Conservation (phyloP, 129 eudicot genomes). For the Artemisia annua region DNA sequence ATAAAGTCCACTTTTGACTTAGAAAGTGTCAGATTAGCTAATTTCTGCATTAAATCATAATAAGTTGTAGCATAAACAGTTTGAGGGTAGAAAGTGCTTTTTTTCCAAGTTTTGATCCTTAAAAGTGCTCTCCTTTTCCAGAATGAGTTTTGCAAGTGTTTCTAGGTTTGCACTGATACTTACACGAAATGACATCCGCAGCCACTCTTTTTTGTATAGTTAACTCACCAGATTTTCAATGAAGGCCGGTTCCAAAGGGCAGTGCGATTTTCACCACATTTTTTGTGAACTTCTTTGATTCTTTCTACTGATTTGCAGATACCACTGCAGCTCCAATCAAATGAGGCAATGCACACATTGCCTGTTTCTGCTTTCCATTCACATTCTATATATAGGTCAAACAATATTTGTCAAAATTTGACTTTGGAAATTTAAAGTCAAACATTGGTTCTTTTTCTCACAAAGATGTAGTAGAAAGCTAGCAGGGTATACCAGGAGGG, state of each 20-base stretch:
- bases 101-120: background rate
- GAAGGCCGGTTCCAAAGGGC: slow-evolving; percentile 44
- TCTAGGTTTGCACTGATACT: background rate
- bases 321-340: slow-evolving; percentile 78
- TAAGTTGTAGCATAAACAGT: background rate
- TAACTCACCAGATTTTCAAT: slow-evolving; percentile 15
- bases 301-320: slow-evolving; percentile 74
- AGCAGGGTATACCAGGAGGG: slow-evolving; percentile 44
- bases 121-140: background rate
- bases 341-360: slow-evolving; percentile 63
- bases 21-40: no score
- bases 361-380: slow-evolving; percentile 61
- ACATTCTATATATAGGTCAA: slow-evolving; percentile 37
- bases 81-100: background rate
- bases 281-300: slow-evolving; percentile 58
- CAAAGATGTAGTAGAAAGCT: background rate
- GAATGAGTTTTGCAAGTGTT: background rate
- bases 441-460: slow-evolving; percentile 1
- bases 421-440: slow-evolving; percentile 12
- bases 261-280: slow-evolving; percentile 54
- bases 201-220: slow-evolving; percentile 4
- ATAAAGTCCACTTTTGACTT: no score
- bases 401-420: slow-evolving; percentile 7
- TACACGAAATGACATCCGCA: background rate
- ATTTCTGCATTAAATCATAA: no score